These are phyloP conservation scores for Starmera quercuum DNA, from an alignment of 805 yeast genomes.

Conservation along the genomic window DNA sequence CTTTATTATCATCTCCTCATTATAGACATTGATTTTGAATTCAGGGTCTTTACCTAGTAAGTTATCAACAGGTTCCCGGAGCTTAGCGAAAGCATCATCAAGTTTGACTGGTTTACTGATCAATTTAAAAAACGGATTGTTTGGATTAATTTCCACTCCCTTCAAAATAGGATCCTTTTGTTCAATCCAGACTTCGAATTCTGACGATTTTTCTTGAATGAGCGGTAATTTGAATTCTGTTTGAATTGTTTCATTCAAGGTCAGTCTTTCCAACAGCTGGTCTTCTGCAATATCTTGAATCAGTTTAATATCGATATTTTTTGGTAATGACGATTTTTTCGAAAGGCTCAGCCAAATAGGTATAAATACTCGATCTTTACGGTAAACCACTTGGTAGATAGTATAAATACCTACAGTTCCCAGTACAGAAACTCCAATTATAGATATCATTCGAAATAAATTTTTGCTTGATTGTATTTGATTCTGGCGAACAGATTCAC, in stretches of 20 bases:
- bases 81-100: conserved; percentile 7
- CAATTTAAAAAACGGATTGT: conserved; percentile 7
- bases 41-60: conserved; percentile 1
- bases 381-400: not conserved
- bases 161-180: conserved; percentile 12
- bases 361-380: not conserved
- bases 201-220: conserved; percentile 6
- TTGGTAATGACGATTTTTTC: no score
- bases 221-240: conserved; percentile 15
- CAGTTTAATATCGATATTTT: conserved; percentile 9
- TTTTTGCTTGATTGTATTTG: no score
- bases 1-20: conserved; percentile 1
- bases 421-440: not conserved
- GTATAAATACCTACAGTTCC: not conserved
- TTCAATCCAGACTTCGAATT: conserved; percentile 18
- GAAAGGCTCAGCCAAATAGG: not conserved
- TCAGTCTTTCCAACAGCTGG: conserved; percentile 16
- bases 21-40: not conserved
- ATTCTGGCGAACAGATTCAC: no score
- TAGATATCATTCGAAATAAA: not conserved
- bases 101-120: conserved; percentile 13
- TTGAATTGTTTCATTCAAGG: conserved; percentile 11
- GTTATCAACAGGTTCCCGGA: conserved; percentile 16
- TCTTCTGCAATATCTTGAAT: conserved; percentile 15
- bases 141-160: conserved; percentile 17